phyloP scores from a whole-genome alignment of 345 rosid species.

The Isatis tinctoria region DNA sequence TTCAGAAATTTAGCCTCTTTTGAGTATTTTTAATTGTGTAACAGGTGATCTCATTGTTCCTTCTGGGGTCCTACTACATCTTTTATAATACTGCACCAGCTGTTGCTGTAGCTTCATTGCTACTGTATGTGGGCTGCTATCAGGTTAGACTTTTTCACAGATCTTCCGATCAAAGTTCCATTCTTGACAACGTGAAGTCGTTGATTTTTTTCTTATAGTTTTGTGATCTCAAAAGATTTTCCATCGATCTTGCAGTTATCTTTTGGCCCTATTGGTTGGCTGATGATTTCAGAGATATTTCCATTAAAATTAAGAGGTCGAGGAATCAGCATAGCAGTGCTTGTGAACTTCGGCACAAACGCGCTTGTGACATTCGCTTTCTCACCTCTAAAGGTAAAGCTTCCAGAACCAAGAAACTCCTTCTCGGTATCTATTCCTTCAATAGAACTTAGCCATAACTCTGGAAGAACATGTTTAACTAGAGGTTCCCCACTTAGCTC shows the following conservation, averaged over 20 bases:
- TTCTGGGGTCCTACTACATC: constrained; percentile 89
- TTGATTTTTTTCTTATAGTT: background rate
- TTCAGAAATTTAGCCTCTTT: background rate
- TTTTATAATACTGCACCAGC: constrained; percentile 57
- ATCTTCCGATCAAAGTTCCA: background rate
- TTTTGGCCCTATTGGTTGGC: constrained; percentile 98
- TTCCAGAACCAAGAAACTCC: background rate
- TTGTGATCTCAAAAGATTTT: background rate
- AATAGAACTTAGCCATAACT: background rate
- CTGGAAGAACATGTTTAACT: background rate
- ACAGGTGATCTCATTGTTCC: constrained; percentile 80
- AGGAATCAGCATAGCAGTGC: constrained; percentile 91
- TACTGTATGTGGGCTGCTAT: constrained; percentile 90
- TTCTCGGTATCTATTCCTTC: background rate
- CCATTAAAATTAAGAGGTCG: constrained; percentile 82
- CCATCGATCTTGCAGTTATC: constrained; percentile 60
- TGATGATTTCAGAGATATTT: constrained; percentile 93
- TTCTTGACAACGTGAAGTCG: background rate
- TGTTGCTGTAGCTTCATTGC: constrained; percentile 74
- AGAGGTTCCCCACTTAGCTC: background rate
- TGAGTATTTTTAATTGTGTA: background rate
- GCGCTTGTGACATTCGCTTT: constrained; percentile 92
- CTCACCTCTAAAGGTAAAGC: constrained; percentile 78
- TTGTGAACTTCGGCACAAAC: constrained; percentile 89
- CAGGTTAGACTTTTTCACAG: constrained; percentile 53